Percentiles rank a stretch among this genome's conserved stretches.
These are phyloP conservation scores for Trypanosoma grayi DNA, from an alignment of 208 protist genomes.

Conservation along the genomic window DNA sequence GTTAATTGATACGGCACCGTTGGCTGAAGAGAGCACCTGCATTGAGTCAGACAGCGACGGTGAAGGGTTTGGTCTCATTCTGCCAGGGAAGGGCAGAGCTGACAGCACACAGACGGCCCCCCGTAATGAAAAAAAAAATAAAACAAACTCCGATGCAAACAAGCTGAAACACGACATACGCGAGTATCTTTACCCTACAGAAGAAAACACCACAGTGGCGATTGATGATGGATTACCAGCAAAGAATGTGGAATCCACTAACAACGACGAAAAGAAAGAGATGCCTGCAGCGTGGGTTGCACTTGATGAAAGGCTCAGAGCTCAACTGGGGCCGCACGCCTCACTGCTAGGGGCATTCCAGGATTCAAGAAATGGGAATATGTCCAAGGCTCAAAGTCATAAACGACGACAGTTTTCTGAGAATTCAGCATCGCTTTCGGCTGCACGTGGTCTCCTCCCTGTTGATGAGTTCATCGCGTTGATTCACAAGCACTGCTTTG, in stretches of 20 bases:
- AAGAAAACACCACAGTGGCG: neutral
- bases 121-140: neutral
- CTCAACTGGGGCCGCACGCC: conserved; percentile 44
- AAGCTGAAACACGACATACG: conserved; percentile 68
- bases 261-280: neutral
- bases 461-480: conserved; percentile 47
- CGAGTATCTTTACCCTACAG: conserved; percentile 33
- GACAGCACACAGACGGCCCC: neutral
- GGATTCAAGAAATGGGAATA: neutral
- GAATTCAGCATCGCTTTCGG: conserved; percentile 30
- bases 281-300: conserved; percentile 39
- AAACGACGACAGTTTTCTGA: conserved; percentile 17
- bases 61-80: conserved; percentile 76
- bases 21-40: conserved; percentile 57
- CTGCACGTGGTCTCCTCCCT: conserved; percentile 58
- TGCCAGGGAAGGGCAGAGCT: conserved; percentile 22
- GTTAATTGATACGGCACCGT: conserved; percentile 54
- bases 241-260: neutral
- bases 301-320: conserved; percentile 39
- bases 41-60: conserved; percentile 81
- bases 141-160: neutral
- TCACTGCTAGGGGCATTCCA: conserved; percentile 44
- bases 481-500: conserved; percentile 61
- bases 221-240: neutral
- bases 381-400: neutral